These are phyloP conservation scores for Diaporthe sp. DNA, from an alignment of 2,329 filamentous ascomycete species.

Conservation along the genomic window DNA sequence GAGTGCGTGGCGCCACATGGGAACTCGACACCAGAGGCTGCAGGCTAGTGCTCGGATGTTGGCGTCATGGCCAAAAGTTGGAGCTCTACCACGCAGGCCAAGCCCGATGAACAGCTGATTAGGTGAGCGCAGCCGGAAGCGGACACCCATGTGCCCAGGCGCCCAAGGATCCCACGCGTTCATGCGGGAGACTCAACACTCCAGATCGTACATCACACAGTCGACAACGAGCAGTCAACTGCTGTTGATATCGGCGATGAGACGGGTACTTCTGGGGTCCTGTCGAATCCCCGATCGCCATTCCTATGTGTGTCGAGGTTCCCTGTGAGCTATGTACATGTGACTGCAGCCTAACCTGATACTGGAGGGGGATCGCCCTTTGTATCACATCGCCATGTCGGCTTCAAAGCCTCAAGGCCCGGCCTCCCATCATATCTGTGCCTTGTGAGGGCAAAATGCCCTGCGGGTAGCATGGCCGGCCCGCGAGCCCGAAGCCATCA, in stretches of 20 bases:
- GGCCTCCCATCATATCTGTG: too few relatives aligned
- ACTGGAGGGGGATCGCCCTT: too few relatives aligned
- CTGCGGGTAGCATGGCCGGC: not conserved
- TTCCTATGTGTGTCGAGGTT: not conserved
- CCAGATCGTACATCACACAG: not conserved
- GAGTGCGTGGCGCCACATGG: not conserved
- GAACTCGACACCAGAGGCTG: not conserved
- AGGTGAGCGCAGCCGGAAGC: not conserved
- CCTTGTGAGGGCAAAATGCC: not conserved
- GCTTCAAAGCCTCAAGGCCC: not conserved
- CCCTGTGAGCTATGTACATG: not conserved
- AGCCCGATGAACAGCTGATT: not conserved
- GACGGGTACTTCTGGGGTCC: too few relatives aligned
- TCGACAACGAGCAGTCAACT: not conserved
- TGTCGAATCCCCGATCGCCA: too few relatives aligned
- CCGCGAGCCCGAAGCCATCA: not conserved
- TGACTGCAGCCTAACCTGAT: not conserved
- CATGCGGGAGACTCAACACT: not conserved
- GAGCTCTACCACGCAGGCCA: not conserved
- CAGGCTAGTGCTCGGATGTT: not conserved
- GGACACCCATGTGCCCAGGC: not conserved
- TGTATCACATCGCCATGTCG: not conserved
- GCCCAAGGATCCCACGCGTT: not conserved
- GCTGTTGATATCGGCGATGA: not conserved
- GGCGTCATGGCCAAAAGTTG: slow-evolving; percentile 10